Conservation (phyloP, 2,329 filamentous ascomycete species). For the Xylariomycetidae sp. region DNA sequence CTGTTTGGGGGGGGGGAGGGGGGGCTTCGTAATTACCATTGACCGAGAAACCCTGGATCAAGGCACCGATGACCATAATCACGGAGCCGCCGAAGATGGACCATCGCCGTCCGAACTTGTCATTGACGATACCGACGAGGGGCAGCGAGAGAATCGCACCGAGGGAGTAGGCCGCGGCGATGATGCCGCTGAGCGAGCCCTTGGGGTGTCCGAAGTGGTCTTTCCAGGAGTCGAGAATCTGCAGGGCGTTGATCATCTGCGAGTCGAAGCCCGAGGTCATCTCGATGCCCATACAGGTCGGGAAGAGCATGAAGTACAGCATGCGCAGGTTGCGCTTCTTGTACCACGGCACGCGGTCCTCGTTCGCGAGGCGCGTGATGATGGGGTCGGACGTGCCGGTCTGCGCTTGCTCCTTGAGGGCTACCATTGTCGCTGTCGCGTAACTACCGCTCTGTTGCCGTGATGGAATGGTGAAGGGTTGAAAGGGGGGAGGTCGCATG, state of each 20-base stretch:
- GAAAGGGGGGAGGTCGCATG: neutral
- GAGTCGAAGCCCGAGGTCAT: constrained; percentile 42
- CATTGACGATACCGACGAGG: constrained; percentile 51
- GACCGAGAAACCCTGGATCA: constrained; percentile 49
- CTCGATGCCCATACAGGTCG: constrained; percentile 59
- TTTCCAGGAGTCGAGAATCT: constrained; percentile 33
- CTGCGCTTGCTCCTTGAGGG: constrained; percentile 13
- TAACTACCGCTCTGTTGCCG: neutral
- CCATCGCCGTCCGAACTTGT: constrained; percentile 50
- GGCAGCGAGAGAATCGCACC: constrained; percentile 55
- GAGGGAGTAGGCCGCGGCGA: constrained; percentile 55
- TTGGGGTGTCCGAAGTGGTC: constrained; percentile 38
- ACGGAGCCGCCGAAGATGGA: constrained; percentile 51
- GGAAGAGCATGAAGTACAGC: constrained; percentile 55
- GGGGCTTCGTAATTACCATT: constrained; percentile 31
- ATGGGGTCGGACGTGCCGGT: constrained; percentile 29
- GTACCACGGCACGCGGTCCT: constrained; percentile 46
- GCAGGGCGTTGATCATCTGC: constrained; percentile 41
- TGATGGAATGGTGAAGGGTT: neutral
- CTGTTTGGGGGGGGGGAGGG: too few relatives aligned
- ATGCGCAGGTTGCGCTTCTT: constrained; percentile 53
- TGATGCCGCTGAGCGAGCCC: constrained; percentile 46
- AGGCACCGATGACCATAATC: constrained; percentile 49
- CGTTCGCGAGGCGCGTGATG: constrained; percentile 31
- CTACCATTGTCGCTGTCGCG: constrained; percentile 11